These are phyloP conservation scores for Glycine tomentella DNA, from an alignment of 306 rosid genomes.

Conservation along the genomic window DNA sequence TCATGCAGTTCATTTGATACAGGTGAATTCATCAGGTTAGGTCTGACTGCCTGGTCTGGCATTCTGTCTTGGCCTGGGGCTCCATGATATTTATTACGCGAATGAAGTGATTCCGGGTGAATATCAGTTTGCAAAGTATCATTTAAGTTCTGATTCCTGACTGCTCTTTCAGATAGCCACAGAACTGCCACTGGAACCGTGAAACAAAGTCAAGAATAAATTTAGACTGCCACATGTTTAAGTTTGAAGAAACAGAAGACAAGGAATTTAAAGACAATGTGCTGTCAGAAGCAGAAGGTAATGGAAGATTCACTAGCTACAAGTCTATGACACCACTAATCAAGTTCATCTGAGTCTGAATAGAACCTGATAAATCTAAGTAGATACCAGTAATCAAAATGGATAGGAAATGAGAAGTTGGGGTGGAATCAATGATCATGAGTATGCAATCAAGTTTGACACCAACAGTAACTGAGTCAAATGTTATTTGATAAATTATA, in stretches of 20 bases:
- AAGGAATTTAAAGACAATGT: conserved; percentile 9
- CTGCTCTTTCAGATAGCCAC: conserved; percentile 54
- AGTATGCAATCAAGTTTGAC: conserved; percentile 18
- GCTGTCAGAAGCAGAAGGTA: conserved; percentile 31
- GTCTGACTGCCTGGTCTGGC: conserved; percentile 1
- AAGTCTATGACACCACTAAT: conserved; percentile 28
- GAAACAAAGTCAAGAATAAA: conserved; percentile 35
- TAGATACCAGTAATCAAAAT: conserved; percentile 15
- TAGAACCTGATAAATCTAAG: neutral
- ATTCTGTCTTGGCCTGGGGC: conserved; percentile 22
- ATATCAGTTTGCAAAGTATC: conserved; percentile 49
- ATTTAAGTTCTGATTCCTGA: conserved; percentile 43
- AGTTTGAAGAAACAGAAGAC: conserved; percentile 31
- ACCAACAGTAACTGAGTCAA: neutral
- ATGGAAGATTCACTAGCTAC: conserved; percentile 29
- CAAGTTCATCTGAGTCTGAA: conserved; percentile 22
- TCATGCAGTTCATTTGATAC: conserved; percentile 48
- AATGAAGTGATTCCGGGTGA: conserved; percentile 45
- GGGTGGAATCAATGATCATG: neutral
- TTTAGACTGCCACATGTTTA: conserved; percentile 11
- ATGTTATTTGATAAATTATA: conserved; percentile 26
- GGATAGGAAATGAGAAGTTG: neutral
- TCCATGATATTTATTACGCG: conserved; percentile 51
- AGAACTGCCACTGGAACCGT: conserved; percentile 58
- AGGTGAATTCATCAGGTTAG: conserved; percentile 51